Base-by-base conservation (phyloP, 1,284 basidiomycete genomes). In the Leccinum fallax region DNA sequence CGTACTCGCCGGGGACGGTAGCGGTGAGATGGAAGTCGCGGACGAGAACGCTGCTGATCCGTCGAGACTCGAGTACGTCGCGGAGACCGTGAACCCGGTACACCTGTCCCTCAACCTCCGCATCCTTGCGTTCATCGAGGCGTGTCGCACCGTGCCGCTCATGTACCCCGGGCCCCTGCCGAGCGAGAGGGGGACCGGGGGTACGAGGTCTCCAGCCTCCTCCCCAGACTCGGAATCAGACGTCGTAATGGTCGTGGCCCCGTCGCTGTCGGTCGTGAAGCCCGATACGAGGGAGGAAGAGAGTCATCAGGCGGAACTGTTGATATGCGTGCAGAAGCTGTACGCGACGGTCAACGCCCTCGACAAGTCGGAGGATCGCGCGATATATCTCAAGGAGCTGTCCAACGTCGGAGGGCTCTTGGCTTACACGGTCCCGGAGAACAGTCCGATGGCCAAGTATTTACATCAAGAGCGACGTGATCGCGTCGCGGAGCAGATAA, bases 401-500 rank as follows among this genome's bases (percentile, higher is more conserved):
- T 79, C 81, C 57, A 83, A 86, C 63, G 92, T 96, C 3, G 83
- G 85, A 16, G 89, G 88, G 0, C 75, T 96, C 32, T 79, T 97
- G 43, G 92, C 89, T 5, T 95, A 95, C 71, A 80, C 79, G 26
- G 80, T 86, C 3, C 89, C 93, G 0, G 90, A 93, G 72, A 80
- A 80, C 54, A 90, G 89, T 63, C 84, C 81, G 52, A 79, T 93
- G 65, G 79, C 84, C 15, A 83, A 81, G 56, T 95, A 95, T 73
- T 75, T 96, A 62, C 82, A 83, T 57, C 86, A 89, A 71, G 85
- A 84, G 61, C 79, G 93, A 61, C 83, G 94, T 58, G 88, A 91
- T 66, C 85, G 85, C 6, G 83, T 96, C 5, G 94, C 94, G 1
- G 89, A 93, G 62, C 92, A 95, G 76, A 88, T 97, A 58, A 92